Evolutionary conservation across 352 stramenopile genomes (phyloP).

Genomic region (Pythium phragmitis): DNA sequence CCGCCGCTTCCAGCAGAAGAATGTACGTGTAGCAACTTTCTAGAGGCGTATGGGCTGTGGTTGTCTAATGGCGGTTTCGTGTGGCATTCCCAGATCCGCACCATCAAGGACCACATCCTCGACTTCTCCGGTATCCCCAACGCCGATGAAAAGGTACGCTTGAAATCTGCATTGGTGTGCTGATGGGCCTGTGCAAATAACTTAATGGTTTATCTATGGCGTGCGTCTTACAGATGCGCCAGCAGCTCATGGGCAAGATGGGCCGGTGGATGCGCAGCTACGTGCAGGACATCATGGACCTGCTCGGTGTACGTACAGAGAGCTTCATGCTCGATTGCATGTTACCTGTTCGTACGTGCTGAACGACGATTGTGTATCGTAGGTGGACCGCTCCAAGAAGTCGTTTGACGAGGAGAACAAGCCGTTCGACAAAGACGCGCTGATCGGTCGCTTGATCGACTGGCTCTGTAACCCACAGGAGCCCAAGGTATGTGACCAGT

Average conservation of each 20-base stretch:
- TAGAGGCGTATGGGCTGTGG: neutral
- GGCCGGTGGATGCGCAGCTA: slow-evolving; percentile 69
- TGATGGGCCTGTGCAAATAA: neutral
- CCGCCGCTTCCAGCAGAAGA: slow-evolving; percentile 77
- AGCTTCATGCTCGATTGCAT: too few species aligned
- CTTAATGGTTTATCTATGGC: neutral
- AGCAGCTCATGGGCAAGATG: slow-evolving; percentile 61
- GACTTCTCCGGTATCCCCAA: slow-evolving; percentile 69
- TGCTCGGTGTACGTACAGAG: slow-evolving; percentile 49
- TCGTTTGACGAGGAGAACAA: slow-evolving; percentile 73
- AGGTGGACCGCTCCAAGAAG: slow-evolving; percentile 87
- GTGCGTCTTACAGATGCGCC: slow-evolving; percentile 39
- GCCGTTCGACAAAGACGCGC: slow-evolving; percentile 55
- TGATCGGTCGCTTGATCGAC: slow-evolving; percentile 68
- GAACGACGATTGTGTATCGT: neutral
- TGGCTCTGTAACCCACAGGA: slow-evolving; percentile 70
- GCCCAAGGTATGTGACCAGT: slow-evolving; percentile 35
- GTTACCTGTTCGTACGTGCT: neutral
- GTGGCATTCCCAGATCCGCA: slow-evolving; percentile 44
- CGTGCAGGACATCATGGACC: slow-evolving; percentile 74
- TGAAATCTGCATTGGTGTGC: neutral
- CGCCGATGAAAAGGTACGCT: slow-evolving; percentile 59
- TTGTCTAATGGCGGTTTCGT: neutral
- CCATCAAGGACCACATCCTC: slow-evolving; percentile 81
- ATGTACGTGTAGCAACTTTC: slow-evolving; percentile 38